Evolutionary conservation across 1,139 yeast species (phyloP), one percentile per base, ranked within the genome.

Genomic region (Arxiozyma bovina): DNA sequence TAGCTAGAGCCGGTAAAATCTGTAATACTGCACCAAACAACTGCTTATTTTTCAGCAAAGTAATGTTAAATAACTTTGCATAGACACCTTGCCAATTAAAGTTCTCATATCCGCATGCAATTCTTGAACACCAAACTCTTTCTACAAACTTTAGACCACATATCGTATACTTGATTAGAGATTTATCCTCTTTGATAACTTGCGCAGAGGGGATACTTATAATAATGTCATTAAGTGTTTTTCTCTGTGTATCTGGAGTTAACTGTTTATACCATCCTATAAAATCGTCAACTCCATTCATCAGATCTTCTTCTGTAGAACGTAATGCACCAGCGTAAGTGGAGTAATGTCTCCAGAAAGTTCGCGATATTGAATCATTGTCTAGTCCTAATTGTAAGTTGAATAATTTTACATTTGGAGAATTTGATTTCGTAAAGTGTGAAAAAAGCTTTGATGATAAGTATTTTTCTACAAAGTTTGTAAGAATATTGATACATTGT

Each of bases 251-350:
- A 1, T 25, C 20, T 34, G 38, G 23, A 5, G 46, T 43, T 5
- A 45, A 42, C 1, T 58, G 52, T 30, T 67, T 63, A 25, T 74
- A 66, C 60, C 74, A 76, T 0, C 43, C 56, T 7, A 81, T 60
- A 47, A 84, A 73, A 4, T 77, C 68, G 22, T 68, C 69, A 25
- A 82, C 70, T 0, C 85, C 73, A 4, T 70, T 65, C 43, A 76
- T 74, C 5, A 83, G 73, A 18, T 80, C 74, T 1, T 68, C 61
- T 50, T 77, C 79, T 15, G 80, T 75, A 0, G 87, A 83, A 27
- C 81, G 77, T 12, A 75, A 60, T 0, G 89, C 85, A 2, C 90
- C 94, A 11, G 77, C 76, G n/a, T 83, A 76, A 57, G 77, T 76
- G 0, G 75, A 67, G 50, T 77, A 72, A 0, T 93, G 91, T 61